A percentile compares a stretch with the other conserved stretches of the same genome.
Conservation (phyloP, 73 alveolate genomes). For the Stentor coeruleus region DNA sequence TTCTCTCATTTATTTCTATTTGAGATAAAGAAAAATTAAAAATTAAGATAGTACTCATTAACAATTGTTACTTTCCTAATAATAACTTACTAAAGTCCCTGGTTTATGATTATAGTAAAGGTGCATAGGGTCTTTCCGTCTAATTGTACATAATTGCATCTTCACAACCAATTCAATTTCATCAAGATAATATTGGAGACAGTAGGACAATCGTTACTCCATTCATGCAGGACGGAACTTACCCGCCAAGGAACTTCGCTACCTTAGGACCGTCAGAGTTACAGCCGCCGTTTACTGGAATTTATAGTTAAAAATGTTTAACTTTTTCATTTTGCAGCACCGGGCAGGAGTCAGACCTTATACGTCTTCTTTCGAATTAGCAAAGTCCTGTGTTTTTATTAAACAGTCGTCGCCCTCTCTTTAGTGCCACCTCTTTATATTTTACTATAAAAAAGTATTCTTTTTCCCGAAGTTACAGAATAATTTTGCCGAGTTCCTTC, state of each 20-base stretch:
- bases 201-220: conserved; percentile 39
- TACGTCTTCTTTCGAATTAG: conserved; percentile 36
- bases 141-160: conserved; percentile 27
- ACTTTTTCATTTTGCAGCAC: conserved; percentile 38
- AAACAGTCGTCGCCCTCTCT: conserved; percentile 50
- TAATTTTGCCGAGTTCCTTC: conserved; percentile 61
- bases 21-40: neutral
- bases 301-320: neutral
- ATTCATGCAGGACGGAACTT: conserved; percentile 35
- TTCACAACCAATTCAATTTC: conserved; percentile 34
- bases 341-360: conserved; percentile 51
- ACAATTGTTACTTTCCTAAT: too few species aligned
- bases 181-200: conserved; percentile 32
- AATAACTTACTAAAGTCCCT: too few species aligned
- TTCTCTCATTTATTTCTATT: neutral
- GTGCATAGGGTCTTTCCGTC: conserved; percentile 43
- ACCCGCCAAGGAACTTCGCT: conserved; percentile 39
- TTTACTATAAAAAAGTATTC: neutral
- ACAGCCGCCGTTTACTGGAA: conserved; percentile 40
- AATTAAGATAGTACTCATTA: neutral
- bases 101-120: conserved; percentile 29
- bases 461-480: conserved; percentile 56
- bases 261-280: conserved; percentile 40
- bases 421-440: conserved; percentile 14
- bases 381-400: conserved; percentile 50